These are phyloP conservation scores for Talaromyces albobiverticillius DNA, from an alignment of 2,329 filamentous ascomycete genomes.

Conservation along the genomic window DNA sequence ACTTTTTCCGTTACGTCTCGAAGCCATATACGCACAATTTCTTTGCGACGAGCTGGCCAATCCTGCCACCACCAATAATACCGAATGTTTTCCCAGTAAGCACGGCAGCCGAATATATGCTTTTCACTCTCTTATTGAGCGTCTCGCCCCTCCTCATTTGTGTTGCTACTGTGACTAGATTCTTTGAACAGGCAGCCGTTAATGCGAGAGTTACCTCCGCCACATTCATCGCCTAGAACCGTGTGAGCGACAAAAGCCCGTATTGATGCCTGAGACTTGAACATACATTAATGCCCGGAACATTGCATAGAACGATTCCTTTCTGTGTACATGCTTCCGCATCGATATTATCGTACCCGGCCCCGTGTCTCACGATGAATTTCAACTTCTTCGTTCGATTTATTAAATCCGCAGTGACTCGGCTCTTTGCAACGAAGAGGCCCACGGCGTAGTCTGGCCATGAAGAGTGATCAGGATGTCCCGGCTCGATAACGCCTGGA, in stretches of 20 bases:
- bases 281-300: constrained; percentile 4
- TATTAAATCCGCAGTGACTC: constrained; percentile 2
- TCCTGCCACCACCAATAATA: constrained; percentile 12
- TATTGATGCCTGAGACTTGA: constrained; percentile 4
- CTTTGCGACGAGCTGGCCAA: constrained; percentile 12
- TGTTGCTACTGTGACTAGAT: constrained; percentile 9
- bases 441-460: constrained; percentile 7
- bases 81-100: constrained; percentile 15
- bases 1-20: neutral
- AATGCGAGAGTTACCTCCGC: constrained; percentile 13
- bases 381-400: constrained; percentile 1
- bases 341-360: constrained; percentile 35
- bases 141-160: constrained; percentile 9
- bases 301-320: constrained; percentile 6
- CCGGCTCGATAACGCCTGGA: constrained; percentile 5
- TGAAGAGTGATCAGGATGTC: neutral
- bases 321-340: constrained; percentile 22
- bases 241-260: neutral
- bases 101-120: constrained; percentile 8
- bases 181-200: constrained; percentile 13
- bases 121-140: constrained; percentile 11
- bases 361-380: constrained; percentile 15
- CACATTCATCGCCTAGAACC: constrained; percentile 11
- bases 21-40: constrained; percentile 11
- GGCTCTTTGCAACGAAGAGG: constrained; percentile 10